Evolutionary conservation across 192 early-diverging fungal species (phyloP), one percentile per base, ranked within the genome.

Genomic region (Coemansia sp.): DNA sequence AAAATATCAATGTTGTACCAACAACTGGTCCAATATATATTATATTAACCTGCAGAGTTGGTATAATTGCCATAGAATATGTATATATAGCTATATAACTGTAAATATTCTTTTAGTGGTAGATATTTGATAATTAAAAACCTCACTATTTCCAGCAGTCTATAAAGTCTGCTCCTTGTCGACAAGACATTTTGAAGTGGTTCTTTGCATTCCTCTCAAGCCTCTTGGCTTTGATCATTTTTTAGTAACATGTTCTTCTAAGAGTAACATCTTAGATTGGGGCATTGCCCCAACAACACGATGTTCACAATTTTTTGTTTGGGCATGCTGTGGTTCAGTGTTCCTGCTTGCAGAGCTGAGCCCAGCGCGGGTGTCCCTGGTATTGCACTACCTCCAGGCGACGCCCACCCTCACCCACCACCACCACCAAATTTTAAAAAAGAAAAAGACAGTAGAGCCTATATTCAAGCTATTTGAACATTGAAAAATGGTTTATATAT

Each of bases 341-440:
- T 73, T 64, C 72, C 74, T 75, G 74, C 74, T 75, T 75, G 74
- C 74, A 75, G n/a, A 75, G 64, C 33, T 59, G 55, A 62, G 55
- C 44, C 64, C 21, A 58, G 39, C 63, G 74, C 68, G 74, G 74
- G 74, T 75, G 74, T 49, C 74, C 74, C 68, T 75, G 74, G 74
- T 75, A 75, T 75, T 65, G 73, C 73, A 75, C 73, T 75, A 75
- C 67, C 57, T 75, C 73, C 73, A 75, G 67, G 73, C 42, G 57
- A 68, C 73, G 67, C 67, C 73, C 73, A 68, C 67, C 73, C 70
- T 9, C 40, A 49, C 19, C 52, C 52, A 53, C 52, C 49, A 50
- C 49, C 23, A 26, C 50, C 50, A 53, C 47, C 46, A 53, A 10
- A 53, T 14, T 64, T 10, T 23, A 50, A 69, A 21, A 61, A 50